These are phyloP conservation scores for Trichophyton benhamiae DNA, from an alignment of 2,329 filamentous ascomycete species.

Conservation along the genomic window DNA sequence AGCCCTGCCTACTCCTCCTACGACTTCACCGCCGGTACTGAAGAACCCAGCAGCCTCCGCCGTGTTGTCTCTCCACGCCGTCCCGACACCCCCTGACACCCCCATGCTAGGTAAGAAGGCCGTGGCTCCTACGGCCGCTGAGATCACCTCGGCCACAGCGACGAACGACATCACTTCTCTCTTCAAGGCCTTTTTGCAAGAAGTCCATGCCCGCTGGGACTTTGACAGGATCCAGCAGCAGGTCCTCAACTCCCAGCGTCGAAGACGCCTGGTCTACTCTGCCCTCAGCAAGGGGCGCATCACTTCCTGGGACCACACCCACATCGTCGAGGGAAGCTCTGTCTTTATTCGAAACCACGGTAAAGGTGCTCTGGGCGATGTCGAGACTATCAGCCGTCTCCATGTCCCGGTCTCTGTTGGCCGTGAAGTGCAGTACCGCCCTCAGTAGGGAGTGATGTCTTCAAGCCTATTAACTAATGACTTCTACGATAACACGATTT, in stretches of 20 bases:
- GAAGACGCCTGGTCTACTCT: conserved; percentile 64
- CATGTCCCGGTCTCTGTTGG: conserved; percentile 17
- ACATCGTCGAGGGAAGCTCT: conserved; percentile 36
- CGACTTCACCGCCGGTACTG: conserved; percentile 21
- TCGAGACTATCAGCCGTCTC: conserved; percentile 32
- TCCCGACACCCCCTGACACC: conserved; percentile 28
- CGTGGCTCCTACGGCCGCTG: conserved; percentile 21
- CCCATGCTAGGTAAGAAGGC: conserved; percentile 28
- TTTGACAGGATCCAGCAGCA: conserved; percentile 63
- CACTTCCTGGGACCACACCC: conserved; percentile 77
- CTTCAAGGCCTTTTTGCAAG: conserved; percentile 56
- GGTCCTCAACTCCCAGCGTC: conserved; percentile 65
- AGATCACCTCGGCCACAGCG: conserved; percentile 28
- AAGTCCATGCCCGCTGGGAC: conserved; percentile 68
- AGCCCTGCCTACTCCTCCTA: conserved; percentile 22
- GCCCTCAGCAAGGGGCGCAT: conserved; percentile 65
- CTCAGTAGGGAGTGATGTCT: neutral
- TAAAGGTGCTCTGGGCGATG: conserved; percentile 31
- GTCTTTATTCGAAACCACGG: conserved; percentile 62
- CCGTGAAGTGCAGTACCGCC: conserved; percentile 9
- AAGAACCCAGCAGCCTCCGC: conserved; percentile 20
- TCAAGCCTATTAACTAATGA: neutral
- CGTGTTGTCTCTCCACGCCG: conserved; percentile 7
- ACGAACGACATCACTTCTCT: conserved; percentile 34
- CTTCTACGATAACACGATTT: neutral